Percentiles rank a stretch among this genome's conserved stretches.
These are phyloP conservation scores for Lipomyces oligophaga DNA, from an alignment of 805 yeast species.

Conservation along the genomic window DNA sequence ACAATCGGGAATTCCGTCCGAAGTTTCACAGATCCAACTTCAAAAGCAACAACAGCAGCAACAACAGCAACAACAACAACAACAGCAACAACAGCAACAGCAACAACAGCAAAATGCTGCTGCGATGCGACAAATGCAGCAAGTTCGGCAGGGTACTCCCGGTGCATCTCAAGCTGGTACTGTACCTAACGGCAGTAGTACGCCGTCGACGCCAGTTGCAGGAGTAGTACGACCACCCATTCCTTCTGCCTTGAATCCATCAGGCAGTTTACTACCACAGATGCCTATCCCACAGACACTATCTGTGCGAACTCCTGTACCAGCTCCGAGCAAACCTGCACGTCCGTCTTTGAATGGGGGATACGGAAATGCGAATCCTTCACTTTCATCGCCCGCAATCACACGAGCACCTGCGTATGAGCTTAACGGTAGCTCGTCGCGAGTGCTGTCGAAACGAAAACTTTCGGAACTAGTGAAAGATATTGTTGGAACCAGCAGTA, in stretches of 20 bases:
- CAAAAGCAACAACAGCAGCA: constrained; percentile 29
- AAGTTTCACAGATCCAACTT: constrained; percentile 16
- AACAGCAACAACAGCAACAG: constrained; percentile 4
- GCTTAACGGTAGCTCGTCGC: constrained; percentile 44
- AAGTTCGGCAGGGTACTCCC: constrained; percentile 11
- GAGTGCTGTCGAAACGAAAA: constrained; percentile 86
- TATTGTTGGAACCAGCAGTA: constrained; percentile 59
- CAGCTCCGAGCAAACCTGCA: constrained; percentile 61
- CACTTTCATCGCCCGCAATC: constrained; percentile 71
- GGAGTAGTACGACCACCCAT: constrained; percentile 32
- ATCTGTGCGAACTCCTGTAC: constrained; percentile 59
- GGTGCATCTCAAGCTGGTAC: constrained; percentile 7
- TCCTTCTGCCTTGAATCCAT: constrained; percentile 34
- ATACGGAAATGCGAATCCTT: constrained; percentile 64
- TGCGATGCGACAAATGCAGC: constrained; percentile 1
- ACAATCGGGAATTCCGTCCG: background rate
- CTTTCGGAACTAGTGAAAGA: constrained; percentile 78
- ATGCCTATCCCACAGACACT: constrained; percentile 60
- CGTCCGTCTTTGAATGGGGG: constrained; percentile 87
- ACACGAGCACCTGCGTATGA: constrained; percentile 78
- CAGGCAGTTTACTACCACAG: constrained; percentile 31
- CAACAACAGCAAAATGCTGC: constrained; percentile 10
- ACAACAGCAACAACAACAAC: constrained; percentile 15
- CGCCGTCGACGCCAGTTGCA: constrained; percentile 14
- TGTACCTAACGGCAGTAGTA: constrained; percentile 6